Percentiles rank a stretch among this genome's conserved stretches.
Conservation (phyloP, 306 rosid species). For the Pyrus pyrifolia region DNA sequence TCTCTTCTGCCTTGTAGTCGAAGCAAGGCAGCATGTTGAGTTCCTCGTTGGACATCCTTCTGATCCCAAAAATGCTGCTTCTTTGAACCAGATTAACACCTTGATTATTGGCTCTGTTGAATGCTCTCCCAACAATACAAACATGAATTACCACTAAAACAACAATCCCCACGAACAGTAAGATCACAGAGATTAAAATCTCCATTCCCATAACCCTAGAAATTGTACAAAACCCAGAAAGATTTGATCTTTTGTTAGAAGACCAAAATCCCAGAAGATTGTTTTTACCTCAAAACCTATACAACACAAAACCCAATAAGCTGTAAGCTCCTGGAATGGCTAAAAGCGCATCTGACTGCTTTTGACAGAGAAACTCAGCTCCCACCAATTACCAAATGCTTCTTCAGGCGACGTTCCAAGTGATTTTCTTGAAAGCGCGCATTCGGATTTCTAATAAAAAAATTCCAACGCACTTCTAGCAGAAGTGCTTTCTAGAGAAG, state of each 20-base stretch:
- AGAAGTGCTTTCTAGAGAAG: neutral
- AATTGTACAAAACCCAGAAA: neutral
- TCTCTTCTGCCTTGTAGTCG: constrained; percentile 18
- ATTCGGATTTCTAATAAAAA: neutral
- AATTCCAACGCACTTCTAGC: neutral
- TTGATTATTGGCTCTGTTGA: constrained; percentile 14
- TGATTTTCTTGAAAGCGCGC: no score
- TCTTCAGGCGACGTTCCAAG: neutral
- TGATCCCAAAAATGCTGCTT: neutral
- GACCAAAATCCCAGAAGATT: no score
- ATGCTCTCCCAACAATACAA: constrained; percentile 29
- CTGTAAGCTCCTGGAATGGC: neutral
- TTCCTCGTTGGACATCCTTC: constrained; percentile 31
- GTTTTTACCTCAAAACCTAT: no score
- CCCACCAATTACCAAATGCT: neutral
- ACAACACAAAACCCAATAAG: neutral
- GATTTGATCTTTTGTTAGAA: no score
- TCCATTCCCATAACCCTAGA: constrained; percentile 31
- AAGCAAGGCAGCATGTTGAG: constrained; percentile 42
- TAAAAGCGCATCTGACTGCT: neutral
- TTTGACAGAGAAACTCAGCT: neutral
- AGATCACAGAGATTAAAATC: constrained; percentile 37
- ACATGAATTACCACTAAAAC: constrained; percentile 50
- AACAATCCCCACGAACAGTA: constrained; percentile 54
- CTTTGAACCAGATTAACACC: constrained; percentile 13